Base-by-base conservation (phyloP, 1,139 yeast genomes). In the Blastobotrys ciferrii region DNA sequence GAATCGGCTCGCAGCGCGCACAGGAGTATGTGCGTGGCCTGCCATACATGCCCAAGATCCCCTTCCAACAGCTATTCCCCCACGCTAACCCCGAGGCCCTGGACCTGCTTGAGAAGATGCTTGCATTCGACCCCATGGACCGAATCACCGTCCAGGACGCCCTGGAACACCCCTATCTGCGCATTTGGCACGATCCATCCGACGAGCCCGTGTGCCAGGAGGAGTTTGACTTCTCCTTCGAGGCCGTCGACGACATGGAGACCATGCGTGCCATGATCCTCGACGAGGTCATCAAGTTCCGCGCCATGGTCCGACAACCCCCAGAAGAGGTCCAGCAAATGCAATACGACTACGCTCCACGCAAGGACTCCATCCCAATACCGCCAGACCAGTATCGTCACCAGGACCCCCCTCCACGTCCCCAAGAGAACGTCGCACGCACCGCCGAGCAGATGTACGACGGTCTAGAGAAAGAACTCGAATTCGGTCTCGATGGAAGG, bases 101-200 rank as follows among this genome's bases (percentile, higher is more conserved):
- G 40, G 97, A 91, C 64, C 71, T 92, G 56, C 74, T 92, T 55
- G 87, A 83, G 52, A 78, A 74, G 58, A 84, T 92, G 94, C 76
- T 92, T 39, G 82, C 95, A 11, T 77, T 92, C 53, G 97, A 92
- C 64, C 98, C 98, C 0, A 77, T 78, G 45, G 80, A 83, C 60
- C 77, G 98, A 66, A 88, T 92, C 45, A 80, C 94, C 0, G 98
- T 91, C 1, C 89, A 86, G 49, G 85, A 87, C 48, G 98, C 98
- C 0, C 75, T 92, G 52, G 79, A 80, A 53, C 98, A 92, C 67
- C 95, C 96, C 5, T 92, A 92, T 63, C 73, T 92, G 50, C 74
- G 83, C 47, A 84, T 92, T 32, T 92, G 98, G 98, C 98, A 91
- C 65, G 98, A 92, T 63, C 96, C 97, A 2, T 79, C 81, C 28